Conservation (phyloP, 208 protist species). For the Trypanosoma grayi region DNA sequence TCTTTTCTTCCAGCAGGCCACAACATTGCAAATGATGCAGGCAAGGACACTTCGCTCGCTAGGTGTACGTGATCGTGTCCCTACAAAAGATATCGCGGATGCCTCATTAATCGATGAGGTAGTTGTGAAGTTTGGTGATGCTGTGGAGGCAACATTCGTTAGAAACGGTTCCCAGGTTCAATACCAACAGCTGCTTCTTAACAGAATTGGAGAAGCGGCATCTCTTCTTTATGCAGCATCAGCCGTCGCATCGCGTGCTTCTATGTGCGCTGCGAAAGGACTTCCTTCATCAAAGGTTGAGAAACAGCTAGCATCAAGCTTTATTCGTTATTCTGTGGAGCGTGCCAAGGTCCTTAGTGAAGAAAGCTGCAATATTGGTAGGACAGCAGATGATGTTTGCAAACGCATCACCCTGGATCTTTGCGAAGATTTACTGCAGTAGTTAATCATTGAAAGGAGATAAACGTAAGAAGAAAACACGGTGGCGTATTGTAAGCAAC, state of each 20-base stretch:
- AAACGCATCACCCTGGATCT: constrained; percentile 80
- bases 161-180: constrained; percentile 63
- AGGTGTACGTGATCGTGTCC: constrained; percentile 64
- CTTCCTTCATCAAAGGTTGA: constrained; percentile 64
- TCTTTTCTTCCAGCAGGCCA: constrained; percentile 77
- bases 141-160: constrained; percentile 79
- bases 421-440: constrained; percentile 64
- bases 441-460: constrained; percentile 14
- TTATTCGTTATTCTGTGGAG: constrained; percentile 59
- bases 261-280: constrained; percentile 67
- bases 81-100: constrained; percentile 59
- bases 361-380: constrained; percentile 71
- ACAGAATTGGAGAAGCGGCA: constrained; percentile 77
- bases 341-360: constrained; percentile 44
- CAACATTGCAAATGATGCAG: constrained; percentile 83
- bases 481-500: neutral
- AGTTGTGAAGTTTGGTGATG: constrained; percentile 77
- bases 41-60: constrained; percentile 54
- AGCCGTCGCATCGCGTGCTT: constrained; percentile 75
- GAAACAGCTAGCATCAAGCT: constrained; percentile 60
- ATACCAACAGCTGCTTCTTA: constrained; percentile 77
- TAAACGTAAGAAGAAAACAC: neutral
- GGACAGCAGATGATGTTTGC: constrained; percentile 81
- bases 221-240: constrained; percentile 75
- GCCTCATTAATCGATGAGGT: constrained; percentile 64